Percentiles rank a stretch among this genome's conserved stretches.
phyloP scores from a whole-genome alignment of 2,329 filamentous ascomycete species.

The Cladophialophora carrionii region DNA sequence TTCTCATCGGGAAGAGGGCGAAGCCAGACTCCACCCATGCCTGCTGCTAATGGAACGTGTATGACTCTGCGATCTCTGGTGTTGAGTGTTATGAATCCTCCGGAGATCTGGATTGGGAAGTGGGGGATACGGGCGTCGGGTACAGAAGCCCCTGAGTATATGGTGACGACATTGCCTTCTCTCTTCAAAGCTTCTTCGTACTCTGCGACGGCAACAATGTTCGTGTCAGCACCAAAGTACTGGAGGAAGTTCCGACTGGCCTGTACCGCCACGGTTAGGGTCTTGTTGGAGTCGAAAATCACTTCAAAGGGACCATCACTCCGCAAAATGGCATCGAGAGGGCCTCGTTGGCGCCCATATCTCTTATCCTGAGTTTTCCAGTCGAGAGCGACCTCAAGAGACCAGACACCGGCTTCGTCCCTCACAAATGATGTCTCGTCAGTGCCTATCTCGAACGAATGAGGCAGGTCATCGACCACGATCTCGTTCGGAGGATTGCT shows the following conservation, averaged over 20 bases:
- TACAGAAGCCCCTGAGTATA: conserved; percentile 39
- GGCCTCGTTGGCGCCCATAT: conserved; percentile 55
- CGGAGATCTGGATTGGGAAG: conserved; percentile 41
- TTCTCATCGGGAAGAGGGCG: conserved; percentile 53
- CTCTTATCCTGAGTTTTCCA: conserved; percentile 44
- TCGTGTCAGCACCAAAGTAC: conserved; percentile 60
- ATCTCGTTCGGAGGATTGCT: conserved; percentile 23
- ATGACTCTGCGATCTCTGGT: conserved; percentile 37
- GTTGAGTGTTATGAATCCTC: conserved; percentile 21
- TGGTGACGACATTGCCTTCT: conserved; percentile 53
- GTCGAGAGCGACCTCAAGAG: conserved; percentile 28
- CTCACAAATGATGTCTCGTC: conserved; percentile 40
- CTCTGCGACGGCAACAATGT: conserved; percentile 41
- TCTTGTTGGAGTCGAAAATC: conserved; percentile 34
- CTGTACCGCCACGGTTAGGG: conserved; percentile 53
- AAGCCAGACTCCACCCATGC: conserved; percentile 57
- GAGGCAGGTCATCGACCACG: conserved; percentile 25
- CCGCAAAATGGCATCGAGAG: conserved; percentile 58
- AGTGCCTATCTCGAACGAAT: conserved; percentile 31
- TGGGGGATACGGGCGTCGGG: conserved; percentile 27
- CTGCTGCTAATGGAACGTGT: conserved; percentile 41
- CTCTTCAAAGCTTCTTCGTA: conserved; percentile 20
- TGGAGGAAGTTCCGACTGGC: conserved; percentile 62
- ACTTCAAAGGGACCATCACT: conserved; percentile 42
- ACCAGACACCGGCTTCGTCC: conserved; percentile 36